phyloP scores from a whole-genome alignment of 1,139 yeast genomes.

The Saccharomyces hybrid region DNA sequence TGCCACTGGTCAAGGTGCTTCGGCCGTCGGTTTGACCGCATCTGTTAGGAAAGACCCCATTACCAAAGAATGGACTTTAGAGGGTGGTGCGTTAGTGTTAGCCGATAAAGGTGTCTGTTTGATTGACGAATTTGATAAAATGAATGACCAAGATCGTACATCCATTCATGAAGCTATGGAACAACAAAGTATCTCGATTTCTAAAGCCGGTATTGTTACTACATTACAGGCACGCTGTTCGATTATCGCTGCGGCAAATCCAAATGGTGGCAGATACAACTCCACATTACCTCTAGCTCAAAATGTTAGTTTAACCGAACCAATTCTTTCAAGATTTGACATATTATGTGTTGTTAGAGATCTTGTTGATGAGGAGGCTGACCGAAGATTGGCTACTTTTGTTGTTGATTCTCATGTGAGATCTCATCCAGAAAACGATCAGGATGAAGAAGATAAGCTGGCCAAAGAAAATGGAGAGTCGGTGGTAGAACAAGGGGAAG shows the following conservation, averaged over 20 bases:
- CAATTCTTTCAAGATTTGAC: conserved; percentile 93
- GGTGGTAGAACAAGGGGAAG: conserved; percentile 32
- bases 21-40: conserved; percentile 98
- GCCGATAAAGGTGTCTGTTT: conserved; percentile 97
- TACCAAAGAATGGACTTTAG: conserved; percentile 95
- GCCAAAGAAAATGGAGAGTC: conserved; percentile 28
- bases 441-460: conserved; percentile 25
- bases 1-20: conserved; percentile 99
- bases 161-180: conserved; percentile 99
- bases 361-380: conserved; percentile 82
- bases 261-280: conserved; percentile 90
- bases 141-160: conserved; percentile 98
- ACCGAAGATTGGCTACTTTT: conserved; percentile 79
- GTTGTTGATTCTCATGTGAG: conserved; percentile 88
- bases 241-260: conserved; percentile 96
- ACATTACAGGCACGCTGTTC: conserved; percentile 94
- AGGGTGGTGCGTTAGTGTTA: conserved; percentile 95
- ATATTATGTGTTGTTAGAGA: conserved; percentile 92
- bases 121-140: conserved; percentile 96
- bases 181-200: conserved; percentile 92
- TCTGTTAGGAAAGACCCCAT: conserved; percentile 92
- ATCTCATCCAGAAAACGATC: conserved; percentile 64
- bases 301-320: conserved; percentile 92
- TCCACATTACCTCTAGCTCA: conserved; percentile 85
- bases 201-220: conserved; percentile 98